Evolutionary conservation across 2,329 filamentous ascomycete genomes (phyloP).

Genomic region (Apiospora hydei): DNA sequence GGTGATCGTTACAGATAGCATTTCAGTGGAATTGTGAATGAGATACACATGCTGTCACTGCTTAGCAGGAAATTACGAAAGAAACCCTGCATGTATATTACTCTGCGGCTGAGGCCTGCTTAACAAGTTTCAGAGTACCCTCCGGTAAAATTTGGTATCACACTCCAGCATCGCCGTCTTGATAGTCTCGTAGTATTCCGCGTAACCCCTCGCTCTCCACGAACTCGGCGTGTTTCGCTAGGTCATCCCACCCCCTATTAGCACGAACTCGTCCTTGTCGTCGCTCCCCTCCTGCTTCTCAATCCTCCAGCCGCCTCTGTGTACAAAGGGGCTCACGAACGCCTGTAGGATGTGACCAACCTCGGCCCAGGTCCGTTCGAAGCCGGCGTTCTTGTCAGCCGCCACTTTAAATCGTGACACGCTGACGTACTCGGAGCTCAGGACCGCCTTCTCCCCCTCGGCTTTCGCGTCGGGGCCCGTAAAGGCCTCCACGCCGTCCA

Average conservation of each 20-base stretch:
- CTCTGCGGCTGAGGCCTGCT: too few species aligned
- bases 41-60: neutral
- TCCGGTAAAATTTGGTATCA: conserved; percentile 3
- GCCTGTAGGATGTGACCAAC: neutral
- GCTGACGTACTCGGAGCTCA: conserved; percentile 13
- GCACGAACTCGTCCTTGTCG: neutral
- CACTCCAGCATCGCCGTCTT: neutral
- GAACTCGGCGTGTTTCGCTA: neutral
- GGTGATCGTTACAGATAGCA: neutral
- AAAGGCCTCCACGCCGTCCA: neutral
- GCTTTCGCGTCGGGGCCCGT: neutral
- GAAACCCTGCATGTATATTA: neutral
- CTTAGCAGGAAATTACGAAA: neutral
- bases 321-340: neutral
- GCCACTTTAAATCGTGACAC: neutral
- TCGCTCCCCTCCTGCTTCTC: neutral
- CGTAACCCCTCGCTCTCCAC: neutral
- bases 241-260: neutral
- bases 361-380: neutral
- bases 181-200: neutral
- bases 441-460: neutral
- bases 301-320: conserved; percentile 22
- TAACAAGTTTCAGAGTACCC: neutral
- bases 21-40: conserved; percentile 8
- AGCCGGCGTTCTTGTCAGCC: neutral